These are phyloP conservation scores for Fusarium tanahbumbuense DNA, from an alignment of 2,329 filamentous ascomycete species.

Conservation along the genomic window DNA sequence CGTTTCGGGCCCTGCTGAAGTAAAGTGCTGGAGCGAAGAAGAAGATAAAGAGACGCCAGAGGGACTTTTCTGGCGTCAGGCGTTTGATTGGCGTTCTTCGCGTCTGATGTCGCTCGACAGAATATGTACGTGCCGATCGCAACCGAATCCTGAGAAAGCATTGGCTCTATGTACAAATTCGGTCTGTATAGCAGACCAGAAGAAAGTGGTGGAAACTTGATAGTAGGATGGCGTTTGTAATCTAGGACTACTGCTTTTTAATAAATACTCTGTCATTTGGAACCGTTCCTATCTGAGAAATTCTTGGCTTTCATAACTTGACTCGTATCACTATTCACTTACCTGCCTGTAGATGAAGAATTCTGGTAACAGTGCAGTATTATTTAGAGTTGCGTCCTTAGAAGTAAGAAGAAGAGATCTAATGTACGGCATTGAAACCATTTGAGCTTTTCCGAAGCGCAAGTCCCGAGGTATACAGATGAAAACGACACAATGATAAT, in stretches of 20 bases:
- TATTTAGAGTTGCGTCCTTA: no score
- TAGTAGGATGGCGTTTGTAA: neutral
- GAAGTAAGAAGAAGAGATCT: no score
- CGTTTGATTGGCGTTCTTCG: neutral
- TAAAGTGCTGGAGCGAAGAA: neutral
- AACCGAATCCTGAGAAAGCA: neutral
- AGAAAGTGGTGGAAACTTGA: neutral
- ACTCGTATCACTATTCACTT: no score
- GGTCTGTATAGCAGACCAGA: neutral
- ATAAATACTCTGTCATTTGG: neutral
- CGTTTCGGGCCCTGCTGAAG: conserved; percentile 53
- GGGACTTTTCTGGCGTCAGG: neutral
- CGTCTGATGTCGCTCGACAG: neutral
- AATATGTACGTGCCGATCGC: neutral
- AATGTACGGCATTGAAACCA: no score
- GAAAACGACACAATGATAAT: no score
- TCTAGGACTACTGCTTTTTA: neutral
- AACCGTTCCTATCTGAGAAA: neutral
- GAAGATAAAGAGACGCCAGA: neutral
- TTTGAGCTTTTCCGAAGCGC: no score
- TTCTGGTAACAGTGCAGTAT: neutral
- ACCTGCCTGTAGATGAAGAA: no score
- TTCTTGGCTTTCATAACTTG: neutral
- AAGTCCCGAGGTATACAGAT: no score
- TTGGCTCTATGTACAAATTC: neutral